Conservation (phyloP, 192 early-diverging fungal species). For the Backusella circina region DNA sequence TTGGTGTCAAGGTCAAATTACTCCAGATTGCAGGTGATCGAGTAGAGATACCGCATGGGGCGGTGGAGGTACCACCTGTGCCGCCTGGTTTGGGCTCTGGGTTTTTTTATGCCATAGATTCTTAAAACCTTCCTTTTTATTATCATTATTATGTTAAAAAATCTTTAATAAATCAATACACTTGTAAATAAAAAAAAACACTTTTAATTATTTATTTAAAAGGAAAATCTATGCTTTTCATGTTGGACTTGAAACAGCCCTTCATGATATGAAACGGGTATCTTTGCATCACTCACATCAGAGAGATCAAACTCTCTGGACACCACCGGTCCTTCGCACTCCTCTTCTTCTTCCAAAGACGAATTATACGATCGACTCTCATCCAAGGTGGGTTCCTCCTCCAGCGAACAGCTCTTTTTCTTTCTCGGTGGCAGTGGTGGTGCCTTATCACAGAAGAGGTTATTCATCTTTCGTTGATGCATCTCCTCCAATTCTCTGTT, state of each 20-base stretch:
- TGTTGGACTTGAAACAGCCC: not conserved
- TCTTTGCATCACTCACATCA: not conserved
- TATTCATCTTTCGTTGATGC: conserved; percentile 7
- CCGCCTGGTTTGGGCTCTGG: conserved; percentile 23
- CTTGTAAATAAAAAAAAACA: not conserved
- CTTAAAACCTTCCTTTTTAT: not conserved
- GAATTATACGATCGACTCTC: not conserved
- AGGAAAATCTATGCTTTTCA: not conserved
- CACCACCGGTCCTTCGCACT: not conserved
- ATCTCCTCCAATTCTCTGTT: not conserved
- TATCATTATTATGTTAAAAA: not conserved
- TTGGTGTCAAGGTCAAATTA: conserved; percentile 63
- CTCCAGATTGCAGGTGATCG: conserved; percentile 64
- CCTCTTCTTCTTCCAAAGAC: not conserved
- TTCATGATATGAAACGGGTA: not conserved
- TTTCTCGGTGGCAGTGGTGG: not conserved
- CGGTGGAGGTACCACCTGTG: conserved; percentile 33
- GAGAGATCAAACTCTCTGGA: not conserved
- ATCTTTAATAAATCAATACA: not conserved
- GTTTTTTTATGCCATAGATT: conserved; percentile 20
- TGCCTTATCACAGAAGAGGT: not conserved
- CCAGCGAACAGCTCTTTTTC: not conserved
- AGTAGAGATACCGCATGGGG: conserved; percentile 45
- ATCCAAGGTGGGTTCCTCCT: not conserved
- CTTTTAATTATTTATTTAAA: not conserved